Percentiles rank a stretch among this genome's conserved stretches.
Evolutionary conservation across 345 rosid genomes (phyloP).

Genomic region (Durio zibethinus): DNA sequence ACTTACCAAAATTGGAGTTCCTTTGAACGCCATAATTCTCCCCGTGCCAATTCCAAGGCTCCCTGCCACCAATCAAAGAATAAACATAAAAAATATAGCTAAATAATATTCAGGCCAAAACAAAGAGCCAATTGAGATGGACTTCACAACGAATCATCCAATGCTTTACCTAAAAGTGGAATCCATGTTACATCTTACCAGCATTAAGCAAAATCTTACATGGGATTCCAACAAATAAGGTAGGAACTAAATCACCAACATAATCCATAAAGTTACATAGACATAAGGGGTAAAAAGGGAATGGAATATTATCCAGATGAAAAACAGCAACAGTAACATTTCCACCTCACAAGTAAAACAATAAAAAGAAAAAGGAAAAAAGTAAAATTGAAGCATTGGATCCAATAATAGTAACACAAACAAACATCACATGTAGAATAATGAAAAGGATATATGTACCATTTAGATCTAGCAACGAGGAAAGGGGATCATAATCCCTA

Average conservation of each 20-base stretch:
- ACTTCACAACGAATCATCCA: background rate
- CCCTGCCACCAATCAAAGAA: slow-evolving; percentile 25
- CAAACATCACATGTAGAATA: slow-evolving; percentile 9
- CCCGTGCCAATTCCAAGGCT: slow-evolving; percentile 41
- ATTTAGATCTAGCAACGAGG: slow-evolving; percentile 11
- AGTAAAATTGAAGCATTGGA: slow-evolving; percentile 7
- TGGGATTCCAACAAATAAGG: background rate
- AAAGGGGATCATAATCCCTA: slow-evolving; percentile 8
- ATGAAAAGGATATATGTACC: background rate
- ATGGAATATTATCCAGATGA: background rate
- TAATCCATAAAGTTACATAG: background rate
- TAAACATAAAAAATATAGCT: background rate
- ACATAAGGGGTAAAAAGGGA: background rate
- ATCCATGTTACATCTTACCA: background rate
- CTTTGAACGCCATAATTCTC: slow-evolving; percentile 32
- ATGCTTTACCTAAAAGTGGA: slow-evolving; percentile 2
- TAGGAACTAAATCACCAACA: background rate
- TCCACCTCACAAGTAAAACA: background rate
- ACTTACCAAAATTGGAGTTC: slow-evolving; percentile 38
- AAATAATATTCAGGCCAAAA: background rate
- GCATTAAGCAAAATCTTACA: slow-evolving; percentile 2
- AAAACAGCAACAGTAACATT: slow-evolving; percentile 2
- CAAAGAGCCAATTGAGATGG: background rate
- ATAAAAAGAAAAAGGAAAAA: background rate
- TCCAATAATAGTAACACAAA: background rate